phyloP scores from a whole-genome alignment of 2,329 filamentous ascomycete genomes.

The Colletotrichum simmondsii region DNA sequence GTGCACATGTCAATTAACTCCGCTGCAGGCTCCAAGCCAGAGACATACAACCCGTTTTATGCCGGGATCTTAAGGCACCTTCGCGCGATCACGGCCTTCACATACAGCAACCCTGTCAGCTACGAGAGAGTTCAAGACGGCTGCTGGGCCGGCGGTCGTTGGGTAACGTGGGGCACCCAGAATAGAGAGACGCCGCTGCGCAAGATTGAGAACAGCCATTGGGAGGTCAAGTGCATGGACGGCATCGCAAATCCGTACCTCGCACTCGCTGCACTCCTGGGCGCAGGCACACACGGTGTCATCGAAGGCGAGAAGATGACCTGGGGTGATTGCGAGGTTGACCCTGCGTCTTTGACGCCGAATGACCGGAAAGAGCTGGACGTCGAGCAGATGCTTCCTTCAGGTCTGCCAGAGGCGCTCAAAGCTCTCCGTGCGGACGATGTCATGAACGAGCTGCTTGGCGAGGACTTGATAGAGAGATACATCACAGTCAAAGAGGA shows the following conservation, averaged over 20 bases:
- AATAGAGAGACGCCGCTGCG: constrained; percentile 82
- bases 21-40: constrained; percentile 47
- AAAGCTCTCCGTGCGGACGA: constrained; percentile 59
- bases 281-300: constrained; percentile 69
- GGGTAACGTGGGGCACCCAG: constrained; percentile 84
- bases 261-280: constrained; percentile 69
- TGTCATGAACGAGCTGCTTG: constrained; percentile 57
- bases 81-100: constrained; percentile 74
- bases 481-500: constrained; percentile 69
- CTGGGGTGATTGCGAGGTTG: constrained; percentile 64
- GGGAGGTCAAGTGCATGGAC: constrained; percentile 84
- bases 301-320: constrained; percentile 48
- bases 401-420: constrained; percentile 65
- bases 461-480: constrained; percentile 61
- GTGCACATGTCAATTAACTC: constrained; percentile 75
- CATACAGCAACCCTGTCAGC: constrained; percentile 71
- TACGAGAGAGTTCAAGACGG: constrained; percentile 77
- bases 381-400: constrained; percentile 65
- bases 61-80: constrained; percentile 77
- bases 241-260: constrained; percentile 84
- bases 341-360: constrained; percentile 62
- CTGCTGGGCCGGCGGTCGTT: constrained; percentile 82
- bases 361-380: constrained; percentile 62
- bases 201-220: constrained; percentile 73
- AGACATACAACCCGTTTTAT: constrained; percentile 74